phyloP scores from a whole-genome alignment of 2,329 filamentous ascomycete genomes.

The Ophiobolus disseminans region DNA sequence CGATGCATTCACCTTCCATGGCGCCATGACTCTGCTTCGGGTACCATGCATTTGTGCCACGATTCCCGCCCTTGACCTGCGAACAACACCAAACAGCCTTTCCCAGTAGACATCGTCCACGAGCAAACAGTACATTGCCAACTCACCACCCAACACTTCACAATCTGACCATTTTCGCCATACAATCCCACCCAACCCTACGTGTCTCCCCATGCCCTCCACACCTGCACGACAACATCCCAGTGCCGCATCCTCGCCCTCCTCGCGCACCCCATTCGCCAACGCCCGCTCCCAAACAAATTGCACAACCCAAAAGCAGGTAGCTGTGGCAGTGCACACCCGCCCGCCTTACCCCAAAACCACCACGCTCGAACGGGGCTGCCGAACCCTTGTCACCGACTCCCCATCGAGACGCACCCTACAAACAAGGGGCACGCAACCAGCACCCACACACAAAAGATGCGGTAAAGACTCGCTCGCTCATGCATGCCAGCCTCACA shows the following conservation, averaged over 20 bases:
- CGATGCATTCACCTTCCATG: background rate
- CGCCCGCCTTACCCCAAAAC: too few species aligned
- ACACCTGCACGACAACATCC: slow-evolving; percentile 13
- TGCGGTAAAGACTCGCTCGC: slow-evolving; percentile 2
- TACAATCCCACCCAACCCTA: slow-evolving; percentile 7
- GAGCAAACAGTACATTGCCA: background rate
- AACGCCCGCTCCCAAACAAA: slow-evolving; percentile 5
- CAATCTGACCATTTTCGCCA: background rate
- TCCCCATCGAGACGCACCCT: background rate
- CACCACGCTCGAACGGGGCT: slow-evolving; percentile 5
- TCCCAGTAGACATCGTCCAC: background rate
- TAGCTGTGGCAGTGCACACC: slow-evolving; percentile 1
- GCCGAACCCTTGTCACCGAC: slow-evolving; percentile 2
- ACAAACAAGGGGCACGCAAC: slow-evolving; percentile 1
- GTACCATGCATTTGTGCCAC: background rate
- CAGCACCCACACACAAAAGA: background rate
- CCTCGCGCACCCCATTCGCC: slow-evolving; percentile 16
- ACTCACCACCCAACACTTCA: background rate
- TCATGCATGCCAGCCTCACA: slow-evolving; percentile 1
- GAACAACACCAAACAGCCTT: background rate
- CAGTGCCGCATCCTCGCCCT: slow-evolving; percentile 14
- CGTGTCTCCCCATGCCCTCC: slow-evolving; percentile 14
- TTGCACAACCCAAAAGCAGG: background rate
- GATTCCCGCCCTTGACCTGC: background rate
- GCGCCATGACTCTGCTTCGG: background rate